These are phyloP conservation scores for Tylopilus sp. DNA, from an alignment of 768 basidiomycete genomes.

Conservation along the genomic window DNA sequence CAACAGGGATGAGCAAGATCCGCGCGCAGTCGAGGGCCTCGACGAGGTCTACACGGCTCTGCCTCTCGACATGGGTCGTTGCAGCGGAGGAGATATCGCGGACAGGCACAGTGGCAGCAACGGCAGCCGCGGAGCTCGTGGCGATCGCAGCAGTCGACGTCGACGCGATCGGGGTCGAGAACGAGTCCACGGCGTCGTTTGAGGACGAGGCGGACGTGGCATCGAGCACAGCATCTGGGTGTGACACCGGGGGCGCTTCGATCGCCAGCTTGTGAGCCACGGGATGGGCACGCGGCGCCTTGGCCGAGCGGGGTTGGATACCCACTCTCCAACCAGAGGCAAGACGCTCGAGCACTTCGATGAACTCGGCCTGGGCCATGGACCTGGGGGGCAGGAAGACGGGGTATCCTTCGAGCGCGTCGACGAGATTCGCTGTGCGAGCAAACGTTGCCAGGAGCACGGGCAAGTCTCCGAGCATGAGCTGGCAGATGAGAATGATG, in stretches of 20 bases:
- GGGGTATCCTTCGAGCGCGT: constrained; percentile 85
- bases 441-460: constrained; percentile 61
- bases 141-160: constrained; percentile 19
- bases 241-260: constrained; percentile 28
- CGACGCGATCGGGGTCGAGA: constrained; percentile 16
- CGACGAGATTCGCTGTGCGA: constrained; percentile 64
- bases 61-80: no score
- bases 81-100: constrained; percentile 11
- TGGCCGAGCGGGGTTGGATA: constrained; percentile 50
- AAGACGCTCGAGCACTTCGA: constrained; percentile 81
- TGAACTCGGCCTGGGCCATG: constrained; percentile 87
- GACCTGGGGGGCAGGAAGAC: constrained; percentile 84
- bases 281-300: constrained; percentile 23
- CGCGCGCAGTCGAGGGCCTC: constrained; percentile 65
- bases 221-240: constrained; percentile 22
- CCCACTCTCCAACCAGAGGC: constrained; percentile 73
- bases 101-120: no score
- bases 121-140: constrained; percentile 16
- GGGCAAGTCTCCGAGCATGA: constrained; percentile 76
- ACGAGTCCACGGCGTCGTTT: constrained; percentile 18
- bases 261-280: constrained; percentile 45
- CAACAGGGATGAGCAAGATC: constrained; percentile 70
- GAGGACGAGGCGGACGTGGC: constrained; percentile 25
- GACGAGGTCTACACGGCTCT: constrained; percentile 38
- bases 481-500: constrained; percentile 66